Evolutionary conservation across 2,329 filamentous ascomycete species (phyloP).

Genomic region (Hansfordia pulvinata): DNA sequence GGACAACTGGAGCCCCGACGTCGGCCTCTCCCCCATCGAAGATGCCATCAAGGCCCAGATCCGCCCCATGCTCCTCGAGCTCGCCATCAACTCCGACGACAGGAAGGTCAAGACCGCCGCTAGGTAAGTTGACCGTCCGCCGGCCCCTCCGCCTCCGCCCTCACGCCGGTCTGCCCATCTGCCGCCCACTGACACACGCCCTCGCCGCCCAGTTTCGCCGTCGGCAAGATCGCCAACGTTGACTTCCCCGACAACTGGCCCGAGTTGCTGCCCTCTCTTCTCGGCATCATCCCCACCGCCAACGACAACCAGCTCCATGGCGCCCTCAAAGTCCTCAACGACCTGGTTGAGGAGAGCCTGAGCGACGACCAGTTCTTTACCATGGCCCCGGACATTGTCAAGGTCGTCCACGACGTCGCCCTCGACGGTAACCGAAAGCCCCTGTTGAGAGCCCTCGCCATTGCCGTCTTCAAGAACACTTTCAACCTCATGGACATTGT

Average conservation of each 20-base stretch:
- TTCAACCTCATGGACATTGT: conserved; percentile 96
- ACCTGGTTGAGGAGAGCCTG: conserved; percentile 86
- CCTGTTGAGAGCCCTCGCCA: conserved; percentile 67
- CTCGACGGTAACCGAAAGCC: conserved; percentile 62
- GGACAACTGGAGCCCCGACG: conserved; percentile 75
- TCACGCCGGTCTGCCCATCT: not conserved
- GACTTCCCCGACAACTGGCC: conserved; percentile 96
- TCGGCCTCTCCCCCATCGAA: conserved; percentile 54
- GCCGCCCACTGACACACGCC: conserved; percentile 4
- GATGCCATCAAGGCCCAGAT: conserved; percentile 64
- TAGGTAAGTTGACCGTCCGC: conserved; percentile 46
- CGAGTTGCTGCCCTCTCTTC: conserved; percentile 66
- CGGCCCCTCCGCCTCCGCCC: not conserved
- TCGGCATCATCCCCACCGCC: conserved; percentile 64
- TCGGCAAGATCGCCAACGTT: conserved; percentile 85
- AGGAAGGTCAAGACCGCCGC: conserved; percentile 82
- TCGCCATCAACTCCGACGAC: conserved; percentile 64
- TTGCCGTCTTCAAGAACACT: conserved; percentile 80
- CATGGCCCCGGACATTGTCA: conserved; percentile 75
- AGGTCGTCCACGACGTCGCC: conserved; percentile 70
- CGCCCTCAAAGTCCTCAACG: conserved; percentile 72
- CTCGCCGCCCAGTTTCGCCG: conserved; percentile 38
- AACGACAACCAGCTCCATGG: conserved; percentile 76
- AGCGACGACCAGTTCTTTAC: conserved; percentile 92
- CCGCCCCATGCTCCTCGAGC: conserved; percentile 59